phyloP scores from a whole-genome alignment of 305 asterid species.

The Striga hermonthica region DNA sequence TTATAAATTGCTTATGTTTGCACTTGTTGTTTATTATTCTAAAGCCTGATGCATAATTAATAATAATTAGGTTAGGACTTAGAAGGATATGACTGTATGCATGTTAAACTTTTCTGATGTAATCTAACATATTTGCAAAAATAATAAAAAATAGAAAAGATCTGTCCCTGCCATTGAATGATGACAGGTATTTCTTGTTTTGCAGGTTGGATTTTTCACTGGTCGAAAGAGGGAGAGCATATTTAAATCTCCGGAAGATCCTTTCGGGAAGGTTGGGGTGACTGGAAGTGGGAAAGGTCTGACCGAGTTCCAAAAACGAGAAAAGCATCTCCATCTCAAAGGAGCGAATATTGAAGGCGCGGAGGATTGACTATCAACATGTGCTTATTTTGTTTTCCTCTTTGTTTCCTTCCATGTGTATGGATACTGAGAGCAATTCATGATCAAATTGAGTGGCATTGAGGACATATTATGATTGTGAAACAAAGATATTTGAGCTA shows the following conservation, averaged over 20 bases:
- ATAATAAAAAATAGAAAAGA: too few relatives aligned
- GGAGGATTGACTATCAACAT: constrained; percentile 46
- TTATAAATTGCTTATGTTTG: constrained; percentile 13
- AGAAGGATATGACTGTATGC: too few relatives aligned
- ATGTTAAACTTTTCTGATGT: too few relatives aligned
- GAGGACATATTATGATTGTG: constrained; percentile 1
- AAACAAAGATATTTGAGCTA: too few relatives aligned
- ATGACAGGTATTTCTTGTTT: constrained; percentile 1
- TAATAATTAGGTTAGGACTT: too few relatives aligned
- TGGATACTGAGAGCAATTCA: constrained; percentile 26
- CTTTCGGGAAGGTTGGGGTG: constrained; percentile 92
- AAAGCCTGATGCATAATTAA: too few relatives aligned
- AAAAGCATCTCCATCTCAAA: constrained; percentile 92
- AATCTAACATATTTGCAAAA: not conserved
- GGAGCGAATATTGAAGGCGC: constrained; percentile 68
- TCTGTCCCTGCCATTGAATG: too few relatives aligned
- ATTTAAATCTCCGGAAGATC: constrained; percentile 94
- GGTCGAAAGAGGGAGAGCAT: constrained; percentile 98
- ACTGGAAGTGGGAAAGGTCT: constrained; percentile 97
- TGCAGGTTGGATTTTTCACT: constrained; percentile 89
- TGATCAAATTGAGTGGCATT: constrained; percentile 21
- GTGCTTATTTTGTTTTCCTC: not conserved
- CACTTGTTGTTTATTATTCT: not conserved
- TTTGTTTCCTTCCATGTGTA: not conserved
- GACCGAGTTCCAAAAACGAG: constrained; percentile 95